phyloP scores from a whole-genome alignment of 371 early-diverging fungal species.

The Capillidium heterosporum region DNA sequence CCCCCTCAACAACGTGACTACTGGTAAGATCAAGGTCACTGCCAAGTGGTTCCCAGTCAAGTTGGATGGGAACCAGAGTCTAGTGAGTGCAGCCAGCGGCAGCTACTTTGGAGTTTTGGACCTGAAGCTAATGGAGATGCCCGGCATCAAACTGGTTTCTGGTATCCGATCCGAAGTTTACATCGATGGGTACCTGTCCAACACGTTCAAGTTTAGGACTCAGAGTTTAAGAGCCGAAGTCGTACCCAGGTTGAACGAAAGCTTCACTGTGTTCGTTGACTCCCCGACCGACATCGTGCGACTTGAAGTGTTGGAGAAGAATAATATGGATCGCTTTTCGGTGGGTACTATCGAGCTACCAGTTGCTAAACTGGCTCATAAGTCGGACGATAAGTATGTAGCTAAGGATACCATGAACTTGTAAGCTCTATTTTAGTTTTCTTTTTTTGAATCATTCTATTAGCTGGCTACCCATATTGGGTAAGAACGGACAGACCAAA shows the following conservation, averaged over 20 bases:
- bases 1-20: slow-evolving; percentile 2
- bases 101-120: background rate
- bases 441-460: background rate
- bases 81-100: background rate
- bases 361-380: background rate
- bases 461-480: background rate
- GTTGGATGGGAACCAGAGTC: slow-evolving; percentile 8
- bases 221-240: background rate
- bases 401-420: background rate
- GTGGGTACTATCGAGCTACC: background rate
- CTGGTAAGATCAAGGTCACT: slow-evolving; percentile 19
- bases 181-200: background rate
- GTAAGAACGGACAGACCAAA: background rate
- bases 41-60: slow-evolving; percentile 29
- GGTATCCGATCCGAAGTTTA: background rate
- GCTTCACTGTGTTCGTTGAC: background rate
- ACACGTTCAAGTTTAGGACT: background rate
- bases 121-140: background rate
- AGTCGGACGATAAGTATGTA: background rate
- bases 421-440: background rate
- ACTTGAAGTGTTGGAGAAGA: background rate
- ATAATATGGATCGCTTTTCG: background rate
- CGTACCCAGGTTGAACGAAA: background rate
- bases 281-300: background rate
- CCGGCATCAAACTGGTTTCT: background rate